A percentile compares a stretch with the other conserved stretches of the same genome.
Conservation (phyloP, 768 basidiomycete species). For the Scleroderma citrinum region DNA sequence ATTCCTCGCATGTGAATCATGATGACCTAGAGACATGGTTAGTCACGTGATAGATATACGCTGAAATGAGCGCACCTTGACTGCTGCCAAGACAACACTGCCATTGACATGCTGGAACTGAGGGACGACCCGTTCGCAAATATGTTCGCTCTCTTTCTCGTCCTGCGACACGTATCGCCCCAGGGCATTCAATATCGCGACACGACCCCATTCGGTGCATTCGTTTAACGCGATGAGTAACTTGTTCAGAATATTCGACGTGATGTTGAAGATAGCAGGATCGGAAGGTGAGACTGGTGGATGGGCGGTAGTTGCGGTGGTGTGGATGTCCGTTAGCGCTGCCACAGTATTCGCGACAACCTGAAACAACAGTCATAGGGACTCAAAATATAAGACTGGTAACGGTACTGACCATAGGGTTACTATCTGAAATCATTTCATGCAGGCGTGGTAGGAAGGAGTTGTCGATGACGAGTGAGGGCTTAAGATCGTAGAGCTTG, state of each 20-base stretch:
- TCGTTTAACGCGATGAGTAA: slow-evolving; percentile 94
- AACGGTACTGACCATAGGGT: slow-evolving; percentile 78
- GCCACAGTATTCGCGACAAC: slow-evolving; percentile 96
- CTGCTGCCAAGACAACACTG: slow-evolving; percentile 92
- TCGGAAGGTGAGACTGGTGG: slow-evolving; percentile 51
- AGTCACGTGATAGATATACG: neutral
- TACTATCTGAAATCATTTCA: slow-evolving; percentile 92
- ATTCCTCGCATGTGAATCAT: slow-evolving; percentile 95
- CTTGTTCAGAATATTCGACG: slow-evolving; percentile 77
- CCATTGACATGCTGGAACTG: slow-evolving; percentile 98
- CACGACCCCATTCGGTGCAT: slow-evolving; percentile 98
- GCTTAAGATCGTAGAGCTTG: slow-evolving; percentile 96
- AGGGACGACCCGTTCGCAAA: slow-evolving; percentile 96
- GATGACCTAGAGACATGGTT: slow-evolving; percentile 62
- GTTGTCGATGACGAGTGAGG: slow-evolving; percentile 90
- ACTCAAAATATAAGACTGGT: neutral
- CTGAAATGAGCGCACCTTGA: slow-evolving; percentile 56
- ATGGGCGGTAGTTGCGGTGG: slow-evolving; percentile 48
- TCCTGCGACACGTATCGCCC: slow-evolving; percentile 79
- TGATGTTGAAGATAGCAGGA: slow-evolving; percentile 74
- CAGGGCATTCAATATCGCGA: slow-evolving; percentile 84
- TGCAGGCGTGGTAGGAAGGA: slow-evolving; percentile 85
- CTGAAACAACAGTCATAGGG: slow-evolving; percentile 34
- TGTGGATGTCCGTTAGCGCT: slow-evolving; percentile 89
- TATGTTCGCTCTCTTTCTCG: slow-evolving; percentile 95